Evolutionary conservation across 192 early-diverging fungal genomes (phyloP).

Genomic region (Cetraspora pellucida): DNA sequence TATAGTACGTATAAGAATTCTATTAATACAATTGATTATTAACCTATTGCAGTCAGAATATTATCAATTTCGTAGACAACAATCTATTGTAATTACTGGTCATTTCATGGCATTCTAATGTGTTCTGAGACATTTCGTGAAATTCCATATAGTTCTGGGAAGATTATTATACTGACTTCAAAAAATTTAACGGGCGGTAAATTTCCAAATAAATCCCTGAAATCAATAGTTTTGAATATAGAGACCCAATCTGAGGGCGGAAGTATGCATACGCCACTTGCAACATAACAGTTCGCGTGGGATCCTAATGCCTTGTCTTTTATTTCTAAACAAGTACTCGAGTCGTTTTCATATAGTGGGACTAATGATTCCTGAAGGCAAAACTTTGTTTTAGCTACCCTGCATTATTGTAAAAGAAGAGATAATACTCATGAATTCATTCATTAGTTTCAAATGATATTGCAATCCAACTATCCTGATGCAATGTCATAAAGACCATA

Average conservation of each 20-base stretch:
- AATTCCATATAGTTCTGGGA: too few species aligned
- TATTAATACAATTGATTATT: too few species aligned
- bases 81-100: too few species aligned
- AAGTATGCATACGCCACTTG: neutral
- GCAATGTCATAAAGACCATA: too few species aligned
- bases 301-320: neutral
- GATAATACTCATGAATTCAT: neutral
- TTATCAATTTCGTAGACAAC: too few species aligned
- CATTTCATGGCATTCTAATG: too few species aligned
- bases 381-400: neutral
- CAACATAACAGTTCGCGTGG: slow-evolving; percentile 12
- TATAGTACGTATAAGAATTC: too few species aligned
- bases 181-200: neutral
- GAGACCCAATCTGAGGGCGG: neutral
- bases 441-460: neutral
- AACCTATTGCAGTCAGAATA: too few species aligned
- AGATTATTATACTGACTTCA: too few species aligned
- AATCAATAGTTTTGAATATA: neutral
- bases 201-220: neutral
- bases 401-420: neutral
- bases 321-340: neutral
- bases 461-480: too few species aligned
- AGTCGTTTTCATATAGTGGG: neutral
- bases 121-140: too few species aligned
- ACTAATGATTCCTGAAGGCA: slow-evolving; percentile 14